These are phyloP conservation scores for Aspergillus persii DNA, from an alignment of 2,329 filamentous ascomycete genomes.

Conservation along the genomic window DNA sequence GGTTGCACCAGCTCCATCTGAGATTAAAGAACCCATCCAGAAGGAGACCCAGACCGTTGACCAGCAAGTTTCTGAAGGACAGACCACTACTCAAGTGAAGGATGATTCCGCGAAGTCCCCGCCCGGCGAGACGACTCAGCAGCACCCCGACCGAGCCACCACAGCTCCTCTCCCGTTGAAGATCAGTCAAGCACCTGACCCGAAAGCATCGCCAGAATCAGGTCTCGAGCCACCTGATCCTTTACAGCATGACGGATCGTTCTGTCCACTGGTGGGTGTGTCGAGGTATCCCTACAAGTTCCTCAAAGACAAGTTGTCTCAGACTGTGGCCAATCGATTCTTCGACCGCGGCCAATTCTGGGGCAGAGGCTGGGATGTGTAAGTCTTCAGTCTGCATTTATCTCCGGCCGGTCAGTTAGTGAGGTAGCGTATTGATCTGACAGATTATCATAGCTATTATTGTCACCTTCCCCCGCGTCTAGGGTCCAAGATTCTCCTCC, in stretches of 20 bases:
- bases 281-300: conserved; percentile 45
- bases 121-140: not conserved
- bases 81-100: not conserved
- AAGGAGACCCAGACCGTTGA: not conserved
- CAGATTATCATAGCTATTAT: conserved; percentile 58
- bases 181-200: too few species aligned
- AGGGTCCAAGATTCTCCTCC: conserved; percentile 56
- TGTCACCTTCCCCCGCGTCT: conserved; percentile 53
- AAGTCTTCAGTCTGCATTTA: conserved; percentile 37
- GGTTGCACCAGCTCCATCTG: not conserved
- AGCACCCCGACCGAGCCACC: too few species aligned
- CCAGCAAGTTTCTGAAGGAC: too few species aligned
- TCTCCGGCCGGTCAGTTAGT: not conserved
- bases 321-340: conserved; percentile 36
- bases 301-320: conserved; percentile 30
- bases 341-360: conserved; percentile 48
- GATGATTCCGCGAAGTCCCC: not conserved
- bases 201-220: not conserved
- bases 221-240: not conserved
- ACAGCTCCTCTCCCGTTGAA: too few species aligned
- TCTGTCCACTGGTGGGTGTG: conserved; percentile 41
- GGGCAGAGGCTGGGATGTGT: conserved; percentile 72
- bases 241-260: conserved; percentile 23
- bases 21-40: not conserved
- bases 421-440: not conserved